phyloP scores from a whole-genome alignment of 768 basidiomycete genomes.

The Phlebiopsis gigantea region DNA sequence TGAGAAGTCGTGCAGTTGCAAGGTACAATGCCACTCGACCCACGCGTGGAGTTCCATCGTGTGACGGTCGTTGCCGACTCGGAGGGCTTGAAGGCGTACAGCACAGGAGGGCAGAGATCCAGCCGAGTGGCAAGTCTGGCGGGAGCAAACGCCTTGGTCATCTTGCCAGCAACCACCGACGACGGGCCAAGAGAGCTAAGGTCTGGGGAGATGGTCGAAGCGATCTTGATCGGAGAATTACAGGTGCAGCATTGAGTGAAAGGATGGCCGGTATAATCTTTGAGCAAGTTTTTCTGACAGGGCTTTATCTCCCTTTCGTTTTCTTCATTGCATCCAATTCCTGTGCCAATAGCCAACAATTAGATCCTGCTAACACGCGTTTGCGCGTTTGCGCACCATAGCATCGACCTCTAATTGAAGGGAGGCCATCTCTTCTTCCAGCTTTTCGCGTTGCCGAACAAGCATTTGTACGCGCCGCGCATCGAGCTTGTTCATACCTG shows the following conservation, averaged over 20 bases:
- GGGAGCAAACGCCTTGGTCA: constrained; percentile 75
- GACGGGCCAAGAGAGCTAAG: constrained; percentile 34
- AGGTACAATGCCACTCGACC: constrained; percentile 59
- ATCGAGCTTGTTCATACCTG: constrained; percentile 59
- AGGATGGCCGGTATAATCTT: neutral
- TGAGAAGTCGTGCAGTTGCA: constrained; percentile 39
- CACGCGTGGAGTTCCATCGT: constrained; percentile 80
- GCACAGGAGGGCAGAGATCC: constrained; percentile 85
- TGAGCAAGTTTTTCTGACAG: too few species aligned
- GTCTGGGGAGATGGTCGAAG: constrained; percentile 50
- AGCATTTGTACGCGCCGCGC: constrained; percentile 55
- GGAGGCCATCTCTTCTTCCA: constrained; percentile 57
- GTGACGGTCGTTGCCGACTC: constrained; percentile 46
- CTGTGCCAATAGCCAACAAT: constrained; percentile 3
- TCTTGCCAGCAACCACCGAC: constrained; percentile 47
- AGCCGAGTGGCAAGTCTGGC: constrained; percentile 76
- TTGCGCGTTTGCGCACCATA: constrained; percentile 34
- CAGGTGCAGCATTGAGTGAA: constrained; percentile 21
- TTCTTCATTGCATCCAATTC: constrained; percentile 23
- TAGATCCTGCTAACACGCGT: neutral
- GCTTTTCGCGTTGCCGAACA: constrained; percentile 57
- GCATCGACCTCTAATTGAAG: constrained; percentile 59
- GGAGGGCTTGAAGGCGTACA: constrained; percentile 57
- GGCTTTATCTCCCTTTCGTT: neutral
- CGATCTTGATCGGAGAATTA: constrained; percentile 68